Base-by-base conservation (phyloP, 768 basidiomycete genomes). In the Leccinum obscurum region DNA sequence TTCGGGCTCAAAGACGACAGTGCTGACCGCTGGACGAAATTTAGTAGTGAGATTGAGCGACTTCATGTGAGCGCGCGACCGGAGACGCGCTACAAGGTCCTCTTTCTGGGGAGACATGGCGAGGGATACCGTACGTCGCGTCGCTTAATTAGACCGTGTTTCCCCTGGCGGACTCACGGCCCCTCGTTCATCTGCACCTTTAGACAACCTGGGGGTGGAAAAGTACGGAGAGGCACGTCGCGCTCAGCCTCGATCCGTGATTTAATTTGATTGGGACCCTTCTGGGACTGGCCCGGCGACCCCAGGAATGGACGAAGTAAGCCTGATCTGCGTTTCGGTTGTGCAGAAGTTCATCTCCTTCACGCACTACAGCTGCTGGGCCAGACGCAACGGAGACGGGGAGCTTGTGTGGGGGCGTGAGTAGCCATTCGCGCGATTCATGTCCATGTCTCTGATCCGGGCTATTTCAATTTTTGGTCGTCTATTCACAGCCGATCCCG, bases 371-470 rank as follows among this genome's bases (percentile, higher is more conserved):
- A 52, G 6, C 52, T 87, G 85, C 63, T 90, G 85, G 84, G 76
- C 85, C 0, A 85, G 78, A 67, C 70, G 84, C 1, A 74, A 86
- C 39, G 85, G 85, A 2, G 86, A 92, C 60, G 87, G 78, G n/a
- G 82, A 87, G 53, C 70, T 90, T 10, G 75, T 75, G 9, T 93
- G 91, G 91, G 90, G 90, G 17, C 90, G 88, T 88, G 64, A 70
- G 88, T 81, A 28, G 15, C 2, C 53, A n/a, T 53, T 24, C n/a
- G 5, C 52, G 15, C 10, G 7, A 41, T 8, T 8, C 39, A 8
- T 17, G 17, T 41, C 39, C 39, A 17, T 41, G 39, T 3, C 17
- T 41, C 17, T 41, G 39, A 41, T 41, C 7, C 2, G 10, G 41
- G 32, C 35, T 62, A 24, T 24, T 58, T 20, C 5, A 20, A 6